A percentile compares a stretch with the other conserved stretches of the same genome.
These are phyloP conservation scores for Leptosphaerulina australis DNA, from an alignment of 2,329 filamentous ascomycete genomes.

Conservation along the genomic window DNA sequence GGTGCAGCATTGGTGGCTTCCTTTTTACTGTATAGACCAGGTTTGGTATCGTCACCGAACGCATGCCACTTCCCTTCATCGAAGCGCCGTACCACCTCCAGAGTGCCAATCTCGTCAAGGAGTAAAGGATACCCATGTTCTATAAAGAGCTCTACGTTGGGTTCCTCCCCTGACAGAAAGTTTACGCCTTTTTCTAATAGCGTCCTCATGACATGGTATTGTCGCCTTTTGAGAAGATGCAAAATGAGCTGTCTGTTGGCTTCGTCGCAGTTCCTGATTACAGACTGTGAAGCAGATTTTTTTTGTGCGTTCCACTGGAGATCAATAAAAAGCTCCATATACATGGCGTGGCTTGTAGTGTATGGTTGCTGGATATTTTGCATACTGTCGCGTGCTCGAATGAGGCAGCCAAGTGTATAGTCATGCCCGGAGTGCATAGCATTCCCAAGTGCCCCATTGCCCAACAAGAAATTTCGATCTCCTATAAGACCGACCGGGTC, in stretches of 20 bases:
- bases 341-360: neutral
- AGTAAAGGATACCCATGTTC: neutral
- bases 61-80: neutral
- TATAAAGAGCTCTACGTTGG: neutral
- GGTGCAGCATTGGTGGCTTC: too few relatives aligned
- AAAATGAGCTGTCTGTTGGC: too few relatives aligned
- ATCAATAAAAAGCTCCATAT: neutral
- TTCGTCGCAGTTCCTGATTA: too few relatives aligned
- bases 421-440: neutral
- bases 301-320: neutral
- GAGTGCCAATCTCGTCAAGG: neutral
- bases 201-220: neutral
- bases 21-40: neutral
- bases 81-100: neutral
- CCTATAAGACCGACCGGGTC: neutral
- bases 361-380: neutral
- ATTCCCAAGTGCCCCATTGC: neutral
- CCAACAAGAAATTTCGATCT: neutral
- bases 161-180: neutral
- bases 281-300: neutral
- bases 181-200: neutral
- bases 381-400: neutral
- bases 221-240: neutral
- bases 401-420: neutral
- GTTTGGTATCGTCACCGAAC: neutral